Conservation (phyloP, 2,329 filamentous ascomycete genomes). For the Dactylellina sp. region DNA sequence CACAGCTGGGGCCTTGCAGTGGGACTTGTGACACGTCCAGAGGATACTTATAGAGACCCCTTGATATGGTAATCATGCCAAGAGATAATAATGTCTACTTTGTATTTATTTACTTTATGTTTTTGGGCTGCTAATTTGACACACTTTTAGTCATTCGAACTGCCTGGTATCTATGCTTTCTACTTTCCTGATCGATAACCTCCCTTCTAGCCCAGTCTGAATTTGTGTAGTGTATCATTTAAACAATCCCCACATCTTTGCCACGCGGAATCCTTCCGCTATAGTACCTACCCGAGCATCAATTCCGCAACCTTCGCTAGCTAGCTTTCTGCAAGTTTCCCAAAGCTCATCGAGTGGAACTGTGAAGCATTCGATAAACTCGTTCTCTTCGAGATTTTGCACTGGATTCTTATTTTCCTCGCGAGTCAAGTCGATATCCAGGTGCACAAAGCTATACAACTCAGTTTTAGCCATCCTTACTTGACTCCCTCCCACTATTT, state of each 20-base stretch:
- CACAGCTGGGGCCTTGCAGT: neutral
- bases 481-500: neutral
- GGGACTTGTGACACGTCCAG: neutral
- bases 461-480: neutral
- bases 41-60: neutral
- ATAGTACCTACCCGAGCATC: constrained; percentile 64
- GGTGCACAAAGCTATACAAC: constrained; percentile 65
- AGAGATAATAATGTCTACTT: too few relatives aligned
- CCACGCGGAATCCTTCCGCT: constrained; percentile 64
- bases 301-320: constrained; percentile 64
- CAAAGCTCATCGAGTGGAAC: constrained; percentile 67
- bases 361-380: constrained; percentile 69
- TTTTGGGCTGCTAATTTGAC: too few relatives aligned
- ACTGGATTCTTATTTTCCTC: constrained; percentile 66
- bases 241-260: constrained; percentile 62
- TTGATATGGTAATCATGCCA: too few relatives aligned
- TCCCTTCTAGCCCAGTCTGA: too few relatives aligned
- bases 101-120: too few relatives aligned
- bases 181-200: too few relatives aligned
- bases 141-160: too few relatives aligned
- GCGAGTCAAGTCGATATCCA: constrained; percentile 66
- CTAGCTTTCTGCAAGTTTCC: constrained; percentile 65
- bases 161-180: too few relatives aligned
- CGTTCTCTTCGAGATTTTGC: constrained; percentile 67
- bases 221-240: constrained; percentile 54